Evolutionary conservation across 2,329 filamentous ascomycete species (phyloP).

Genomic region (Clarireedia paspali): DNA sequence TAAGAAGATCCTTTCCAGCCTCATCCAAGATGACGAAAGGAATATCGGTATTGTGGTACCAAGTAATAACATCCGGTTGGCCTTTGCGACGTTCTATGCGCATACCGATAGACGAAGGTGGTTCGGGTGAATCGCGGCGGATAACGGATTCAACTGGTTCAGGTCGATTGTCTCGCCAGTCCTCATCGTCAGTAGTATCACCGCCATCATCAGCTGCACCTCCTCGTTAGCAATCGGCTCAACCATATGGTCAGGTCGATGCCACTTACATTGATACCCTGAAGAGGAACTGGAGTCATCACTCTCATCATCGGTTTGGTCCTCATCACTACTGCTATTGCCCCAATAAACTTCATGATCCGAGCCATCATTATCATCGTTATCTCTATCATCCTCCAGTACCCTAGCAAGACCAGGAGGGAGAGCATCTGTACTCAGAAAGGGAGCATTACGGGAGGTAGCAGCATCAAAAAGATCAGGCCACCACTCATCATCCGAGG

Average conservation of each 20-base stretch:
- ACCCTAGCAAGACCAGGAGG: slow-evolving; percentile 1
- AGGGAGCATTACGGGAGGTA: background rate
- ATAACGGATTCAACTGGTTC: background rate
- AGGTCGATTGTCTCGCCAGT: slow-evolving; percentile 5
- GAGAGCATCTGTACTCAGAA: slow-evolving; percentile 4
- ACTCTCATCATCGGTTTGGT: background rate
- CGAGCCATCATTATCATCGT: slow-evolving; percentile 2
- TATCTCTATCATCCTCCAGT: slow-evolving; percentile 5
- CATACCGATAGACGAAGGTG: slow-evolving; percentile 8
- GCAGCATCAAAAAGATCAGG: slow-evolving; percentile 4
- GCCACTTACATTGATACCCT: slow-evolving; percentile 7
- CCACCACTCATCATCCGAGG: slow-evolving; percentile 1
- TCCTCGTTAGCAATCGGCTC: background rate
- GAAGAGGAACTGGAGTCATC: slow-evolving; percentile 3
- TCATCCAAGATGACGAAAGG: slow-evolving; percentile 36
- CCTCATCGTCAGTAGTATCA: slow-evolving; percentile 6
- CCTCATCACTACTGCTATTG: background rate
- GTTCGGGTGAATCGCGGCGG: background rate
- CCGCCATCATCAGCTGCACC: slow-evolving; percentile 36
- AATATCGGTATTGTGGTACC: slow-evolving; percentile 27
- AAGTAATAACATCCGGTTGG: slow-evolving; percentile 29
- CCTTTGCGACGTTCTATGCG: slow-evolving; percentile 7
- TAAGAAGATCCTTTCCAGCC: slow-evolving; percentile 33
- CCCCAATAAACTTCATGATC: background rate
- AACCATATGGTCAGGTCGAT: background rate